Percentiles rank a stretch among this genome's conserved stretches.
Evolutionary conservation across 306 rosid species (phyloP).

Genomic region (Dicorynia guianensis): DNA sequence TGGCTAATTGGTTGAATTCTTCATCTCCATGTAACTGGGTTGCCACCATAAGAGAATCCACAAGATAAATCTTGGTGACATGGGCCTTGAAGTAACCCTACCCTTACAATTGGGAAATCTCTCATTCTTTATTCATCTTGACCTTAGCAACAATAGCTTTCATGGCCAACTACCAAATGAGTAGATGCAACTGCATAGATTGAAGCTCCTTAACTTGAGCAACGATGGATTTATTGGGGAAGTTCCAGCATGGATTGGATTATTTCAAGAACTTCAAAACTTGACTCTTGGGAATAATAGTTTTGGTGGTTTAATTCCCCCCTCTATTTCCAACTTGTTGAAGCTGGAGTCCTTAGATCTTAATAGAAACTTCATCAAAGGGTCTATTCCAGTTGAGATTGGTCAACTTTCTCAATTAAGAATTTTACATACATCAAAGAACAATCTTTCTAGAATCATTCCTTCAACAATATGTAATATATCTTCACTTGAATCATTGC

Average conservation of each 20-base stretch:
- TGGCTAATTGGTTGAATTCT: not conserved
- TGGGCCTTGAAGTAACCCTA: no score
- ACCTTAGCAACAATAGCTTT: slow-evolving; percentile 23
- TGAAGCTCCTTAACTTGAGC: slow-evolving; percentile 21
- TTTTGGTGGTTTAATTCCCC: slow-evolving; percentile 25
- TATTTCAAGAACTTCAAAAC: not conserved
- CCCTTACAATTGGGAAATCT: slow-evolving; percentile 38
- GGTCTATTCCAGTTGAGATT: slow-evolving; percentile 29
- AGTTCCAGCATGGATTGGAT: slow-evolving; percentile 34
- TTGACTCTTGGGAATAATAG: not conserved
- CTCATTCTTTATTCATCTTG: slow-evolving; percentile 29
- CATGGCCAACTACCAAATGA: slow-evolving; percentile 4
- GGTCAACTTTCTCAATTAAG: slow-evolving; percentile 7
- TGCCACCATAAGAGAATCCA: no score
- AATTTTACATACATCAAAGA: not conserved
- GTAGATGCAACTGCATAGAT: not conserved
- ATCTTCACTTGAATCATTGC: not conserved
- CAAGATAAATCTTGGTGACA: no score
- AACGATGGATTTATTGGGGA: slow-evolving; percentile 32
- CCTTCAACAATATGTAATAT: slow-evolving; percentile 23
- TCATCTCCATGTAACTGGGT: slow-evolving; percentile 9
- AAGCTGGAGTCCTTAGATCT: slow-evolving; percentile 4
- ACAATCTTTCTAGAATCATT: slow-evolving; percentile 13
- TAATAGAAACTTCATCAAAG: not conserved
- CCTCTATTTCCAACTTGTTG: slow-evolving; percentile 16